Evolutionary conservation across 176 grass and related monocot species (phyloP), one percentile per base, ranked within the genome.

Genomic region (Triticum monococcum): DNA sequence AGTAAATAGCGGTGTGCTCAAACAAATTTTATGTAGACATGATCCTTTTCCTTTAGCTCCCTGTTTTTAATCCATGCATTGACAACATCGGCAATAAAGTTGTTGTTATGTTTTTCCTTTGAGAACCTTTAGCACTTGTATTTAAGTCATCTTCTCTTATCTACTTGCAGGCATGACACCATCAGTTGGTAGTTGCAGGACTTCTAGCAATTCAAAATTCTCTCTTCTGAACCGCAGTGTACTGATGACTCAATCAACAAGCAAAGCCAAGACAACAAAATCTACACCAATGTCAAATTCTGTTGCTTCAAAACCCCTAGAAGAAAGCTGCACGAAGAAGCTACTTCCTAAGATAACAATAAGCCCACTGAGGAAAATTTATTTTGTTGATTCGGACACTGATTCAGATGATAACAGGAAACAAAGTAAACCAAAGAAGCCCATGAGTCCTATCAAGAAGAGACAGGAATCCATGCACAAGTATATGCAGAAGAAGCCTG

Each of bases 321-420:
- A 98, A 83, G 90, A 92, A 94, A 86, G 88, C 72, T 72, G 89
- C 76, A 83, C 84, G 64, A 98, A 90, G 77, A 95, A 93, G 84
- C 38, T 93, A 59, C 81, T 94, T 37, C 89, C 91, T 46, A 93
- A 86, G 79, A 79, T 92, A 68, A 90, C 84, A 50, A 66, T 92
- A 78, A 95, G 91, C 41, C 96, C 93, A 5, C 62, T 98, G 37
- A 90, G 96, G 45, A 98, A 94, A 88, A 94, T 98, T 25, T 78
- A 88, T 80, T 79, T 94, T 81, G 78, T 98, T 59, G 93, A 95
- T 82, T 95, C 96, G 24, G 95, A 95, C 81, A 95, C 91, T 14
- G 96, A 98, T 84, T 93, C 81, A 1, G 93, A 95, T 52, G 78
- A 94, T 77, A 76, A 94, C 28, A 71, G 86, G 57, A 76, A 54